These are phyloP conservation scores for Pecoramyces ruminantium DNA, from an alignment of 192 early-diverging fungal genomes.

Conservation along the genomic window DNA sequence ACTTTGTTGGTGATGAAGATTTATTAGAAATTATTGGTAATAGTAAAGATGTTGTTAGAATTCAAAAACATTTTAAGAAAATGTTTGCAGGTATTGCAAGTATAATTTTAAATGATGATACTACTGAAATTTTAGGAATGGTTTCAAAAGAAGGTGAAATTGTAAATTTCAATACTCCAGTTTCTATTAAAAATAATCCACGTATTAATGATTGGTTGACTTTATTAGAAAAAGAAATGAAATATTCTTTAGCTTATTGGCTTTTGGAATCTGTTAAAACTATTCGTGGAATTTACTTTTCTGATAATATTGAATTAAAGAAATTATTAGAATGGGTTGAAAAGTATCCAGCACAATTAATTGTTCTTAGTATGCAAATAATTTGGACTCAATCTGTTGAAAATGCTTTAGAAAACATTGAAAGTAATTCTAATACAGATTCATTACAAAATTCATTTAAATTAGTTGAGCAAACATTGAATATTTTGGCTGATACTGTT, in stretches of 20 bases:
- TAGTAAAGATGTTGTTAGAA: constrained; percentile 80
- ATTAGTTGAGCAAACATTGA: constrained; percentile 52
- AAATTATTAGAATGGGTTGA: constrained; percentile 74
- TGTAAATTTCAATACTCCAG: constrained; percentile 55
- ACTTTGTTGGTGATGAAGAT: constrained; percentile 99
- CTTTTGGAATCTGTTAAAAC: constrained; percentile 54
- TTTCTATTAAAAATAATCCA: constrained; percentile 66
- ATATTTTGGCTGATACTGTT: constrained; percentile 83
- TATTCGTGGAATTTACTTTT: constrained; percentile 10
- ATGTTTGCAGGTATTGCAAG: constrained; percentile 96
- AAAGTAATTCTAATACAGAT: constrained; percentile 3
- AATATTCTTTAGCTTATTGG: constrained; percentile 59
- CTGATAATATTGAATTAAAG: constrained; percentile 10
- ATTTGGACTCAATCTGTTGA: constrained; percentile 85
- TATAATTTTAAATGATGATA: constrained; percentile 70
- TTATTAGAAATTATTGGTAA: constrained; percentile 99
- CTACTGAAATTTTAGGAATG: constrained; percentile 56
- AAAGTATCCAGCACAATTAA: constrained; percentile 78
- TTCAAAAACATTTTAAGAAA: constrained; percentile 98
- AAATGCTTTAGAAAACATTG: constrained; percentile 29
- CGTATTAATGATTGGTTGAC: constrained; percentile 97
- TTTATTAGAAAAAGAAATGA: constrained; percentile 84
- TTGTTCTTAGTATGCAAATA: constrained; percentile 76
- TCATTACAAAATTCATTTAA: constrained; percentile 35
- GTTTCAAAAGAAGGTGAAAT: constrained; percentile 84